A percentile compares a stretch with the other conserved stretches of the same genome.
Evolutionary conservation across 192 early-diverging fungal genomes (phyloP).

Genomic region (Umbelopsis sp.): DNA sequence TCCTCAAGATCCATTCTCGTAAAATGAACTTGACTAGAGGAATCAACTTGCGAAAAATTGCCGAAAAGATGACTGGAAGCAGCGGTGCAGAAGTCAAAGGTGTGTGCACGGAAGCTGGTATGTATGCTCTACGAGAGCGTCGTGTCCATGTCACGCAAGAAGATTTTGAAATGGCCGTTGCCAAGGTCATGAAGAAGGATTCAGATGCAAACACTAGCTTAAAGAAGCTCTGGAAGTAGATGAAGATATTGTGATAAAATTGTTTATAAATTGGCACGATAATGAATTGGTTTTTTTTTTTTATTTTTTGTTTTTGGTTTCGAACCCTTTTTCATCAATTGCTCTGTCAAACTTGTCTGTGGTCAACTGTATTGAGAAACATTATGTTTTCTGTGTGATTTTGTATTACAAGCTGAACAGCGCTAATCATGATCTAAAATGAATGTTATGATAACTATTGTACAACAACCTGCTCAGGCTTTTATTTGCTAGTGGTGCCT

Average conservation of each 20-base stretch:
- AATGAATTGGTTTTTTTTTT: background rate
- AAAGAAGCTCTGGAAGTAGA: slow-evolving; percentile 97
- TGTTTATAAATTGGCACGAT: slow-evolving; percentile 17
- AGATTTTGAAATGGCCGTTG: slow-evolving; percentile 99
- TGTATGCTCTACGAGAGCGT: slow-evolving; percentile 91
- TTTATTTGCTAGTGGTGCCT: background rate
- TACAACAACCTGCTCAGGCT: background rate
- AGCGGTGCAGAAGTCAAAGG: slow-evolving; percentile 90
- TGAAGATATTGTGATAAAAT: background rate
- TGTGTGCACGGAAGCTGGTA: slow-evolving; percentile 87
- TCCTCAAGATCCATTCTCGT: slow-evolving; percentile 89
- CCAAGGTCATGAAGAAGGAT: slow-evolving; percentile 99
- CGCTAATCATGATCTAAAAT: background rate
- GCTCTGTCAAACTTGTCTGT: no score
- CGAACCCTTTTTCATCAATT: background rate
- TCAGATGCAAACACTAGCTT: slow-evolving; percentile 95
- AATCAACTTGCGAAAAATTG: slow-evolving; percentile 89
- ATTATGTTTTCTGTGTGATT: background rate
- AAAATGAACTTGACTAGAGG: slow-evolving; percentile 91
- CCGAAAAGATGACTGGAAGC: slow-evolving; percentile 81
- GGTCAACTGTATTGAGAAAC: background rate
- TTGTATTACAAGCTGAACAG: background rate
- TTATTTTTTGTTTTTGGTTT: background rate
- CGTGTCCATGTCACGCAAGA: slow-evolving; percentile 99
- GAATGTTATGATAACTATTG: background rate